Evolutionary conservation across 2,329 filamentous ascomycete species (phyloP), one percentile per base, ranked within the genome.

Genomic region (Metarhizium guizhouense): DNA sequence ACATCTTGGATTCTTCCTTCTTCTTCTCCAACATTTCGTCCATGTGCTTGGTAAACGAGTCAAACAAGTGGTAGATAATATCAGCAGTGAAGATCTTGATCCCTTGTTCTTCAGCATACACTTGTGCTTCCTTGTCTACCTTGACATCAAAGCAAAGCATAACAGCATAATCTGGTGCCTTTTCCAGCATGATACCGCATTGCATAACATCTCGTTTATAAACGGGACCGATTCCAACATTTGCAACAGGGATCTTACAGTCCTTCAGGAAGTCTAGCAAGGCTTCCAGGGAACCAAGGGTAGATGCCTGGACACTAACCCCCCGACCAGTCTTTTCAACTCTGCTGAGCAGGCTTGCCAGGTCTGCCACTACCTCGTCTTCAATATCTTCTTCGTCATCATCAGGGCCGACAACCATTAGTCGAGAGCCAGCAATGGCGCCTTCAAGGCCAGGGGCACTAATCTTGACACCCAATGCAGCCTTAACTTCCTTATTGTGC

Each of bases 91-190:
- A 99, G 65, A 99, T 89, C 79, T 95, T 97, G 75, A 99, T 89
- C 53, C 91, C 91, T 59, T 95, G 85, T 56, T 97, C 91, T 18
- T 96, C 90, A 11, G 94, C 94, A 65, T 97, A 95, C 10, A 83
- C 80, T 62, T 87, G 85, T 0, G 94, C 94, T 69, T 99, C 94
- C 73, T 96, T 97, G 75, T 99, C 94, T 16, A 99, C 90, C 77
- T 96, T 97, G 74, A 99, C 94, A 71, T 99, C 95, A 80, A 99
- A 99, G 72, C 94, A 97, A 52, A 99, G 85, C 94, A 99, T 99
- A 69, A 97, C 90, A n/a, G 94, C 94, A 64, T 86, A 95, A 69
- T 99, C 92, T 62, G 90, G 90, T 16, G 86, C 82, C 76, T 96
- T 97, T 74, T 99, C 94, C 66, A 97, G 72, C 94, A 99, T 99